Conservation (phyloP, 768 basidiomycete genomes). For the Mycena polygramma region DNA sequence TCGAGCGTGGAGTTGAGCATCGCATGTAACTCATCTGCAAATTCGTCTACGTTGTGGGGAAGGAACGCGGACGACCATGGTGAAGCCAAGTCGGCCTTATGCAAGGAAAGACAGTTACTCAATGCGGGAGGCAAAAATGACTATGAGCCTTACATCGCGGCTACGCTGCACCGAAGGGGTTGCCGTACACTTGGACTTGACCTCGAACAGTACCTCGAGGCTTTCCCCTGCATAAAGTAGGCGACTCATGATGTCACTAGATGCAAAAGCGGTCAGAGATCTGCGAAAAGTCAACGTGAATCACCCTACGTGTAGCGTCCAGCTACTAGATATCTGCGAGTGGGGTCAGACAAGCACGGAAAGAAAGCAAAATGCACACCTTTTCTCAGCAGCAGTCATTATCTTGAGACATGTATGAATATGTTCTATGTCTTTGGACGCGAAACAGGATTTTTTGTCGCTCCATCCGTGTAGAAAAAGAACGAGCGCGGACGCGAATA, state of each 20-base stretch:
- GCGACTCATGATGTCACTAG: constrained; percentile 26
- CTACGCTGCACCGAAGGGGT: constrained; percentile 18
- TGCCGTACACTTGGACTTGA: not conserved
- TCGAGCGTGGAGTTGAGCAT: not conserved
- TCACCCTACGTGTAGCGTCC: constrained; percentile 28
- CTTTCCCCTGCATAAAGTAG: constrained; percentile 13
- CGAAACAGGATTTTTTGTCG: constrained; percentile 49
- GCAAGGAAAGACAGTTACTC: too few relatives aligned
- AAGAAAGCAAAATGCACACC: not conserved
- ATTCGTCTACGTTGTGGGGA: not conserved
- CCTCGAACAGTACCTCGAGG: constrained; percentile 7
- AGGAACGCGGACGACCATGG: not conserved
- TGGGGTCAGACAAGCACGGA: not conserved
- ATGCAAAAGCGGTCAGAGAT: not conserved
- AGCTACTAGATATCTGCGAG: constrained; percentile 16
- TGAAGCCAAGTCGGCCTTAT: not conserved
- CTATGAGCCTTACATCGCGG: not conserved
- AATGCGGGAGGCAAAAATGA: not conserved
- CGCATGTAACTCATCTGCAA: not conserved
- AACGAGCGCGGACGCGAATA: constrained; percentile 50
- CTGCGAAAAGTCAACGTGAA: not conserved
- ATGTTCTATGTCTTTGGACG: constrained; percentile 55
- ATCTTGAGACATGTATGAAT: constrained; percentile 56
- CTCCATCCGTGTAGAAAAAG: constrained; percentile 65
- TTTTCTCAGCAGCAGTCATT: not conserved